Percentiles rank a stretch among this genome's conserved stretches.
These are phyloP conservation scores for Calocera cornea DNA, from an alignment of 768 basidiomycete species.

Conservation along the genomic window DNA sequence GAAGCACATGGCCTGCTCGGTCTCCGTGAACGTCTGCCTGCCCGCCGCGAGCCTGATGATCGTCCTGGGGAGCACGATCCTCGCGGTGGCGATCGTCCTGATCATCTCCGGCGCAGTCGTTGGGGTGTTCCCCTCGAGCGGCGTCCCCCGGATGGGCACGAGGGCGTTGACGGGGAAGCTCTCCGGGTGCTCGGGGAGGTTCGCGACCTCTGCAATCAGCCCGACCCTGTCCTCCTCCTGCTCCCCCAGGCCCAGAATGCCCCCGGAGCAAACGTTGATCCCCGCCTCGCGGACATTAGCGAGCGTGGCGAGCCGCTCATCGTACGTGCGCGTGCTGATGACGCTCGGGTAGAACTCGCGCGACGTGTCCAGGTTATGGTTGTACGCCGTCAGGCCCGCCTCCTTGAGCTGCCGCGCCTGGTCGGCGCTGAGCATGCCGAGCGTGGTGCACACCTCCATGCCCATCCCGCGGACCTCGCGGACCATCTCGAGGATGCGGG, in stretches of 20 bases:
- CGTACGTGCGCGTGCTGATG: slow-evolving; percentile 87
- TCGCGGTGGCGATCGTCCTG: slow-evolving; percentile 88
- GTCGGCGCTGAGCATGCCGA: slow-evolving; percentile 91
- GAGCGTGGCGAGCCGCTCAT: slow-evolving; percentile 84
- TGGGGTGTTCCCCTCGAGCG: slow-evolving; percentile 81
- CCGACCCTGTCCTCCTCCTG: slow-evolving; percentile 80
- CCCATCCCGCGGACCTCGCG: slow-evolving; percentile 69
- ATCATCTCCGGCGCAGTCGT: slow-evolving; percentile 35
- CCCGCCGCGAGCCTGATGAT: slow-evolving; percentile 95
- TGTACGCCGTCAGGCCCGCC: slow-evolving; percentile 93
- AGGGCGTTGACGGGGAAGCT: slow-evolving; percentile 97
- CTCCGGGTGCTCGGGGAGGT: slow-evolving; percentile 96
- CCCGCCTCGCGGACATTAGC: slow-evolving; percentile 83
- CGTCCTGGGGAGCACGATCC: slow-evolving; percentile 78
- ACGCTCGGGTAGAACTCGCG: slow-evolving; percentile 94
- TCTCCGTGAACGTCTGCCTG: slow-evolving; percentile 72
- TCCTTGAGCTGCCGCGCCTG: slow-evolving; percentile 86
- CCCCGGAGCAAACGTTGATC: slow-evolving; percentile 93
- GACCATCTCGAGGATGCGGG: slow-evolving; percentile 26
- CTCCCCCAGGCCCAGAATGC: slow-evolving; percentile 90
- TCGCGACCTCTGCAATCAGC: slow-evolving; percentile 84
- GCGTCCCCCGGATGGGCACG: slow-evolving; percentile 90
- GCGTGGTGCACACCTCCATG: slow-evolving; percentile 98
- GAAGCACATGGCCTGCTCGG: slow-evolving; percentile 95
- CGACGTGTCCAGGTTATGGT: slow-evolving; percentile 97